phyloP scores from a whole-genome alignment of 352 stramenopile genomes.

The Globisporangium parvum region DNA sequence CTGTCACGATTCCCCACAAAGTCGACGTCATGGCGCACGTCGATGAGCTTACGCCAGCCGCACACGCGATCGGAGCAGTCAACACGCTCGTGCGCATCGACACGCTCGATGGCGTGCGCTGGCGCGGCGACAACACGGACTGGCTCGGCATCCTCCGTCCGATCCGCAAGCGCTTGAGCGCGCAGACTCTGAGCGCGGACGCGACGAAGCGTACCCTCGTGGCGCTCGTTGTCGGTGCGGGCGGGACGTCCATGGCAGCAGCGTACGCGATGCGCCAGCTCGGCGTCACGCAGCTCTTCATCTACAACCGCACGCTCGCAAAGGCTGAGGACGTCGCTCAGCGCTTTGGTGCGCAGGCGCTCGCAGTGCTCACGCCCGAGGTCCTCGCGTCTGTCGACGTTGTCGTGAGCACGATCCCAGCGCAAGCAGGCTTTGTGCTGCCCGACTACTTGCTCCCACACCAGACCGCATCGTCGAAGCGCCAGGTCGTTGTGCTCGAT shows the following conservation, averaged over 20 bases:
- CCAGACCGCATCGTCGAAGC: slow-evolving; percentile 6
- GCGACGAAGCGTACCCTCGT: slow-evolving; percentile 18
- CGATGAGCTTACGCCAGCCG: slow-evolving; percentile 91
- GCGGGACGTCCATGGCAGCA: slow-evolving; percentile 93
- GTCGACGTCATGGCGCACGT: slow-evolving; percentile 92
- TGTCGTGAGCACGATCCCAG: slow-evolving; percentile 95
- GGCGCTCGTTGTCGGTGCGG: slow-evolving; percentile 87
- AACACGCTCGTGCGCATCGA: slow-evolving; percentile 93
- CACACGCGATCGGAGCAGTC: slow-evolving; percentile 95
- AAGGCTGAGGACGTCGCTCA: slow-evolving; percentile 89
- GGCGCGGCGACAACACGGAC: slow-evolving; percentile 97
- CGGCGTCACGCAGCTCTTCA: slow-evolving; percentile 77
- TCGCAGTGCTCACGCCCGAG: slow-evolving; percentile 47
- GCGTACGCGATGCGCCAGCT: slow-evolving; percentile 91
- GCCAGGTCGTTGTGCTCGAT: slow-evolving; percentile 89
- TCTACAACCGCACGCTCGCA: slow-evolving; percentile 94
- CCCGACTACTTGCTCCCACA: slow-evolving; percentile 52
- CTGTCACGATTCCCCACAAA: slow-evolving; percentile 98
- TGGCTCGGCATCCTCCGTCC: slow-evolving; percentile 96
- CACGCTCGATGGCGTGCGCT: slow-evolving; percentile 33
- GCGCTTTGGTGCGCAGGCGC: slow-evolving; percentile 80
- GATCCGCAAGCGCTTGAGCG: slow-evolving; percentile 60
- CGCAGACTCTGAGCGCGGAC: slow-evolving; percentile 5
- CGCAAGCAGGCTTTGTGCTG: slow-evolving; percentile 76
- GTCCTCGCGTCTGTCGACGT: slow-evolving; percentile 68